Percentiles rank a stretch among this genome's conserved stretches.
These are phyloP conservation scores for Fusarium citri DNA, from an alignment of 2,329 filamentous ascomycete genomes.

Conservation along the genomic window DNA sequence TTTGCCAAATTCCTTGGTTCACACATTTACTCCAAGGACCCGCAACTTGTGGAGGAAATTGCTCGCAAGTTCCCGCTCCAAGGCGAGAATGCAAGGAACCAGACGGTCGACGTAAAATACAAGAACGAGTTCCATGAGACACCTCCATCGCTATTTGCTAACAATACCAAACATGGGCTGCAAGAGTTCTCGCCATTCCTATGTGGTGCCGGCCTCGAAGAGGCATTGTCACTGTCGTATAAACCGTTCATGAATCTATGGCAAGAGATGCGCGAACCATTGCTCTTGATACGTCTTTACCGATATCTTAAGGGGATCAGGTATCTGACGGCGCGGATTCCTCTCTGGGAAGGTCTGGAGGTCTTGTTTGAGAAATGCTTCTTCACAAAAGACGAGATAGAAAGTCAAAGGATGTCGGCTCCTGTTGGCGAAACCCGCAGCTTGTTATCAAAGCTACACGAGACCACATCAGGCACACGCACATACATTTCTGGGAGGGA, in stretches of 20 bases:
- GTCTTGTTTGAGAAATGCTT: slow-evolving; percentile 18
- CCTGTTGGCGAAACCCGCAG: no score
- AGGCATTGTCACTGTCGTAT: slow-evolving; percentile 57
- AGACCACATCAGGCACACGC: background rate
- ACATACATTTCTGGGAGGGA: background rate
- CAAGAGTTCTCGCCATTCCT: slow-evolving; percentile 63
- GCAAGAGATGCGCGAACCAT: slow-evolving; percentile 55
- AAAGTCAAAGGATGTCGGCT: background rate
- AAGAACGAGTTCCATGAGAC: background rate
- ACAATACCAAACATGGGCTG: slow-evolving; percentile 51
- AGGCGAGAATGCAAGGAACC: background rate
- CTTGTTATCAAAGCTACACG: background rate
- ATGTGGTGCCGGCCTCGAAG: slow-evolving; percentile 58
- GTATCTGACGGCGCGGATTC: slow-evolving; percentile 20
- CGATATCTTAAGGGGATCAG: background rate
- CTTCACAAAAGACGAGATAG: background rate
- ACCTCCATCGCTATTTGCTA: background rate
- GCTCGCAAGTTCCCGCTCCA: no score
- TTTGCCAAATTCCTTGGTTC: background rate
- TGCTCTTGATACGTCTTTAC: slow-evolving; percentile 53
- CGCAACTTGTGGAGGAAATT: background rate
- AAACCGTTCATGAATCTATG: slow-evolving; percentile 51
- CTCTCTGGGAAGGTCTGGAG: slow-evolving; percentile 48
- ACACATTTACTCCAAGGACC: background rate
- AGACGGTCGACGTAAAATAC: background rate